These are phyloP conservation scores for Tripterygium wilfordii DNA, from an alignment of 177 flowering plant species.

Conservation along the genomic window DNA sequence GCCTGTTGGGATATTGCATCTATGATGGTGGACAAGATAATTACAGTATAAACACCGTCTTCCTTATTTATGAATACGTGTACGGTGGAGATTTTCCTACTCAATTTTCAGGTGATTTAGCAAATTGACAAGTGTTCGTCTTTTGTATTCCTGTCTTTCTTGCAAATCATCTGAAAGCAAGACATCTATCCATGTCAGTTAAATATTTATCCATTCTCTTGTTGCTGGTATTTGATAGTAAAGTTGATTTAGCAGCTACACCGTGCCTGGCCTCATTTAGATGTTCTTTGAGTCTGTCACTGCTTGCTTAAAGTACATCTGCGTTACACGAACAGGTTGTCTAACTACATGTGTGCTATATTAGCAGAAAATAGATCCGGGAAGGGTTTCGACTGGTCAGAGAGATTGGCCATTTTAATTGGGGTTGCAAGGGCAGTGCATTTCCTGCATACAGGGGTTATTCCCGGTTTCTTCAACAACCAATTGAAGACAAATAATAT, in stretches of 20 bases:
- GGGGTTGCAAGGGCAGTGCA: conserved; percentile 84
- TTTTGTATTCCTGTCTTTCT: too few species aligned
- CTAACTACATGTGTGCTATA: too few species aligned
- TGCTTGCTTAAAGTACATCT: too few species aligned
- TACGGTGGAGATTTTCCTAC: conserved; percentile 50
- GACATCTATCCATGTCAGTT: neutral
- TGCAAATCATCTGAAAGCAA: neutral
- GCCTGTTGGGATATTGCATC: conserved; percentile 73
- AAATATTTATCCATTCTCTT: too few species aligned
- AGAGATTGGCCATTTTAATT: conserved; percentile 63
- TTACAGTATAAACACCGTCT: conserved; percentile 40
- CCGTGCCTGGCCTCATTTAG: too few species aligned
- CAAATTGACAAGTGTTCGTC: too few species aligned
- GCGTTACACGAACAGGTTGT: too few species aligned
- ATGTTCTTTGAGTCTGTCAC: too few species aligned
- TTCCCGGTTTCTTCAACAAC: conserved; percentile 74
- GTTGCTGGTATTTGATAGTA: too few species aligned
- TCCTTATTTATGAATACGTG: conserved; percentile 67
- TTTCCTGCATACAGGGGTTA: conserved; percentile 77
- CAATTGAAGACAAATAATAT: conserved; percentile 62
- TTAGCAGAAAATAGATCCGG: conserved; percentile 30
- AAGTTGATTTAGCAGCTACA: too few species aligned
- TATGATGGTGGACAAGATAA: conserved; percentile 46
- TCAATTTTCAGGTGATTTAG: conserved; percentile 60
- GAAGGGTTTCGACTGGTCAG: conserved; percentile 66